Percentiles rank a stretch among this genome's conserved stretches.
These are phyloP conservation scores for Trametes maxima DNA, from an alignment of 768 basidiomycete species.

Conservation along the genomic window DNA sequence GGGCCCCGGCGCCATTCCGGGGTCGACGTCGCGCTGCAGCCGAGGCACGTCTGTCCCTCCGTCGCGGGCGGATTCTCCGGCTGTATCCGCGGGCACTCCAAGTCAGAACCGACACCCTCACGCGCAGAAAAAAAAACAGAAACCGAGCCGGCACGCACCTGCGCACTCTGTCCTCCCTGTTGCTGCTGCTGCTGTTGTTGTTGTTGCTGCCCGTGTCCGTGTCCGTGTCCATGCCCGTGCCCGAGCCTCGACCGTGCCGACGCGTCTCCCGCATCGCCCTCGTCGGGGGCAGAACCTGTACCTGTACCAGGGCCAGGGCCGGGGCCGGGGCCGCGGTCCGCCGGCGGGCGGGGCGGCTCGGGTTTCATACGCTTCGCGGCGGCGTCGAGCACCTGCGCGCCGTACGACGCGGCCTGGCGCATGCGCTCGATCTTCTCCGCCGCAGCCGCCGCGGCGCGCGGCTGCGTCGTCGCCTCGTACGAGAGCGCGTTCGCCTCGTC, in stretches of 20 bases:
- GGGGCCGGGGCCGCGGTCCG: neutral
- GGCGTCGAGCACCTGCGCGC: constrained; percentile 48
- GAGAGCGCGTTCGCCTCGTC: constrained; percentile 40
- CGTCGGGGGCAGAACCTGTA: no score
- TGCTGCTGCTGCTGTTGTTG: neutral
- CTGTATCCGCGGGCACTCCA: constrained; percentile 28
- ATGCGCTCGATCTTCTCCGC: constrained; percentile 46
- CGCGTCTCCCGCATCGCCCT: no score
- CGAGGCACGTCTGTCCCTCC: constrained; percentile 77
- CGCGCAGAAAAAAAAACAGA: no score
- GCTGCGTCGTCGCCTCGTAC: constrained; percentile 26
- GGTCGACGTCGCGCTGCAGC: constrained; percentile 81
- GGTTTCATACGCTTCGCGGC: constrained; percentile 23
- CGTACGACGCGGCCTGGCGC: constrained; percentile 46
- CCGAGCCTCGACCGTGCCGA: no score
- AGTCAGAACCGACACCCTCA: no score
- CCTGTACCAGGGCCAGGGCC: no score
- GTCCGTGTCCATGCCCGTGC: no score
- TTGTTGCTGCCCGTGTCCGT: neutral
- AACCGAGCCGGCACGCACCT: neutral
- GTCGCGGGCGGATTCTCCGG: constrained; percentile 44
- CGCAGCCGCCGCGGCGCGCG: constrained; percentile 29
- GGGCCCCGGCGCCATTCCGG: constrained; percentile 88
- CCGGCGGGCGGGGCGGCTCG: constrained; percentile 20
- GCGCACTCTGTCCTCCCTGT: neutral